Base-by-base conservation (phyloP, 2,329 filamentous ascomycete genomes). In the Nothophaeocryptopus gaeumannii region DNA sequence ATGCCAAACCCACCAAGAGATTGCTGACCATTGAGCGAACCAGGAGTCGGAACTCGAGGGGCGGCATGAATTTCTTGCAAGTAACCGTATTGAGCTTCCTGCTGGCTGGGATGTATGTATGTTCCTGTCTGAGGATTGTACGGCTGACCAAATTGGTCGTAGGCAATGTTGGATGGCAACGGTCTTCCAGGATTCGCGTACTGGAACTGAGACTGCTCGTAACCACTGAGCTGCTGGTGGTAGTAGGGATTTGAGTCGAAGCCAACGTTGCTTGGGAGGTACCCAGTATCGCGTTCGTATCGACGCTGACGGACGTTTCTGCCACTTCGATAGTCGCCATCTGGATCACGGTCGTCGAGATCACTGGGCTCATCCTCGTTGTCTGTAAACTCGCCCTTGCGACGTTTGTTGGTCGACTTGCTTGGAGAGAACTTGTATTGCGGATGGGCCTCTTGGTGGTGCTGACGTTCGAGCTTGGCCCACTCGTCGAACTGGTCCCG, bases 391-490 rank as follows among this genome's bases (percentile, higher is more conserved):
- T 68, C 61, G 14, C 61, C 63, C 48, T 66, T 66, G 47, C 65
- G 64, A 58, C 79, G 81, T 58, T 79, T 77, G 60, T 78, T 80
- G 33, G 68, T 72, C 12, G 76, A 70, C 71, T 93, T 95, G 62
- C 85, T 85, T 1, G 92, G 92, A 2, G 88, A 86, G 72, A 97
- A 99, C 70, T 95, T 97, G 77, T 97, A 99, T 36, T 83, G 82
- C 0, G 93, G 93, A 60, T 95, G 89, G 2, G 92, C 90, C 45
- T 81, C 79, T 47, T 86, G 82, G 68, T 97, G 92, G 69, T 95
- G 95, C 59, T 84, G 78, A 38, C 90, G 82, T 70, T 97, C 93
- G 14, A 88, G 78, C 62, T 81, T 83, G 15, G 93, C 89, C 74
- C 88, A 85, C 12, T 82, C 76, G 65, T 87, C 88, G 74, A 89